Percentiles rank a stretch among this genome's conserved stretches.
Conservation (phyloP, 768 basidiomycete species). For the Lactifluus piperatus region DNA sequence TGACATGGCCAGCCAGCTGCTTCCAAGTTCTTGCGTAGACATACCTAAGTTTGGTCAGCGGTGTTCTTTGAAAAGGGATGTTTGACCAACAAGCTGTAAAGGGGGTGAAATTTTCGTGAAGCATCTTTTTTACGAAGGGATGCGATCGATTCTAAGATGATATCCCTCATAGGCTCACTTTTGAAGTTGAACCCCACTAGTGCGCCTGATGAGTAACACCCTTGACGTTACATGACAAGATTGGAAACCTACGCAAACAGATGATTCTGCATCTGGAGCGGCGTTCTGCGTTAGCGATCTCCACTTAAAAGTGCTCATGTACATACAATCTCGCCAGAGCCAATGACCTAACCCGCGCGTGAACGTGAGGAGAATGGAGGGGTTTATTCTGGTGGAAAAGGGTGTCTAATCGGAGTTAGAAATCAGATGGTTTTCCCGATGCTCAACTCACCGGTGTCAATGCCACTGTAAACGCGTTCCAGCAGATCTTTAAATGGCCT, state of each 20-base stretch:
- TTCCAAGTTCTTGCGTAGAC: slow-evolving; percentile 3
- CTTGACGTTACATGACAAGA: neutral
- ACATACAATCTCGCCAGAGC: slow-evolving; percentile 12
- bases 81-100: neutral
- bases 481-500: slow-evolving; percentile 11
- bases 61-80: neutral
- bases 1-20: neutral
- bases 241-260: slow-evolving; percentile 5
- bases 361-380: neutral
- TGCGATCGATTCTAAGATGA: neutral
- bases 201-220: neutral
- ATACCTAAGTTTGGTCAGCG: slow-evolving; percentile 2
- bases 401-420: neutral
- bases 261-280: slow-evolving; percentile 1
- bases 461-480: slow-evolving; percentile 13
- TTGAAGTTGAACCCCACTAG: slow-evolving; percentile 5
- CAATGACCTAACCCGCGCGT: neutral
- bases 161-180: neutral
- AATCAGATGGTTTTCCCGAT: neutral
- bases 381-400: slow-evolving; percentile 5
- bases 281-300: neutral
- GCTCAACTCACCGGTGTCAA: neutral
- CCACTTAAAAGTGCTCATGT: neutral
- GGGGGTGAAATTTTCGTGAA: neutral
- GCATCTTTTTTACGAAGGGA: slow-evolving; percentile 4